Evolutionary conservation across 202 grass and related monocot genomes (phyloP).

Genomic region (Cymbopogon flexuosus): DNA sequence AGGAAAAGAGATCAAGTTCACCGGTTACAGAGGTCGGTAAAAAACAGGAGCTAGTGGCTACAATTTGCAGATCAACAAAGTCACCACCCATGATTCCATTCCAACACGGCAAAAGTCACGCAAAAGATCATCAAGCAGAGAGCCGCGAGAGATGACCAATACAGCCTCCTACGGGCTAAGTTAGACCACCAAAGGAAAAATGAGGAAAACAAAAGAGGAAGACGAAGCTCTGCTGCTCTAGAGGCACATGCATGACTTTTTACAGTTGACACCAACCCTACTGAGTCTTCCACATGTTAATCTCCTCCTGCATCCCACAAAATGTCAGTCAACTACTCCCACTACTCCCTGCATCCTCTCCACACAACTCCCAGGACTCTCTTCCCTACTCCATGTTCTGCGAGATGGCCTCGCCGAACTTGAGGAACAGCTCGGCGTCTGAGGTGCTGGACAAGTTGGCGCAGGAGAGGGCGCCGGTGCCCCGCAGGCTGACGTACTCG

Average conservation of each 20-base stretch:
- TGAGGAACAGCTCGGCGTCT: slow-evolving; percentile 77
- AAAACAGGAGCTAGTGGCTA: not conserved
- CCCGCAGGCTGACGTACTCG: slow-evolving; percentile 79
- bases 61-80: not conserved
- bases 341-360: not conserved
- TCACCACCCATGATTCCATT: not conserved
- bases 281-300: not conserved
- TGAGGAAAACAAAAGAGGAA: too few relatives aligned
- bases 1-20: not conserved
- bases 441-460: slow-evolving; percentile 60
- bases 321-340: slow-evolving; percentile 18
- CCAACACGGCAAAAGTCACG: not conserved
- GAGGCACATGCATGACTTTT: not conserved
- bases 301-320: slow-evolving; percentile 26
- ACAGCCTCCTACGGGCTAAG: not conserved
- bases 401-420: slow-evolving; percentile 79
- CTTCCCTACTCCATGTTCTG: slow-evolving; percentile 61
- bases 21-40: not conserved
- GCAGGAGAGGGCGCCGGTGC: slow-evolving; percentile 38
- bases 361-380: not conserved
- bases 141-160: not conserved
- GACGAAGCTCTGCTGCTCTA: not conserved
- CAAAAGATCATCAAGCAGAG: not conserved
- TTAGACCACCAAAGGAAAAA: not conserved
- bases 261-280: slow-evolving; percentile 40